Evolutionary conservation across 2,329 filamentous ascomycete genomes (phyloP).

Genomic region (Colletotrichum nymphaeae): DNA sequence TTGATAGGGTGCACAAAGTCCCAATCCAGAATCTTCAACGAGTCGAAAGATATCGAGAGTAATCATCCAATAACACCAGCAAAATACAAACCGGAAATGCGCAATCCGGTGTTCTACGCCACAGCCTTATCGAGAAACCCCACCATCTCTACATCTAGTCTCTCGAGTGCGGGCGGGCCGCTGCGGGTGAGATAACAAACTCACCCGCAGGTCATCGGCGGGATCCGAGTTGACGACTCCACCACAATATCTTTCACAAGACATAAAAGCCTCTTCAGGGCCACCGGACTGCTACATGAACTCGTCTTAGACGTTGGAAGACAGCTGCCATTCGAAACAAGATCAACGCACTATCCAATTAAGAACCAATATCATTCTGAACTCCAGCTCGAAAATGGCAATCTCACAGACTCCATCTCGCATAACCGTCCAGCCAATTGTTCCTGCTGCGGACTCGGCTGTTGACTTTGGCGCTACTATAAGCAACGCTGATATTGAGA

Average conservation of each 20-base stretch:
- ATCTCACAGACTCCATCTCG: conserved; percentile 15
- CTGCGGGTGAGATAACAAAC: conserved; percentile 14
- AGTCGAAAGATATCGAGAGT: too few species aligned
- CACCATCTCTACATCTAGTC: neutral
- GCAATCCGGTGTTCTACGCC: conserved; percentile 9
- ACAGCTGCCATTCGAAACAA: neutral
- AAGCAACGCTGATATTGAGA: conserved; percentile 69
- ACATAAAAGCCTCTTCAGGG: neutral
- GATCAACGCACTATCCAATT: neutral
- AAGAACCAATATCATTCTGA: neutral
- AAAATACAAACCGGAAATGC: neutral
- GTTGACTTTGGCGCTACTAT: conserved; percentile 72
- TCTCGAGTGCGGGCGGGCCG: conserved; percentile 17
- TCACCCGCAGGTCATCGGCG: conserved; percentile 23
- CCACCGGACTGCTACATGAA: rapidly evolving
- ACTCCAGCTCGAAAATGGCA: neutral
- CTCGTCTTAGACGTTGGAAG: neutral
- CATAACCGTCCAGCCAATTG: conserved; percentile 50
- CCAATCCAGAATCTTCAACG: too few species aligned
- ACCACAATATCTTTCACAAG: neutral
- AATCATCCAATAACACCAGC: neutral
- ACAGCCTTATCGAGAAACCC: conserved; percentile 4
- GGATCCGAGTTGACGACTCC: conserved; percentile 24
- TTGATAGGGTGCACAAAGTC: neutral
- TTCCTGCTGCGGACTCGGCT: conserved; percentile 47